Conservation (phyloP, 495 filamentous ascomycete species). For the Trichoderma orchidacearum region DNA sequence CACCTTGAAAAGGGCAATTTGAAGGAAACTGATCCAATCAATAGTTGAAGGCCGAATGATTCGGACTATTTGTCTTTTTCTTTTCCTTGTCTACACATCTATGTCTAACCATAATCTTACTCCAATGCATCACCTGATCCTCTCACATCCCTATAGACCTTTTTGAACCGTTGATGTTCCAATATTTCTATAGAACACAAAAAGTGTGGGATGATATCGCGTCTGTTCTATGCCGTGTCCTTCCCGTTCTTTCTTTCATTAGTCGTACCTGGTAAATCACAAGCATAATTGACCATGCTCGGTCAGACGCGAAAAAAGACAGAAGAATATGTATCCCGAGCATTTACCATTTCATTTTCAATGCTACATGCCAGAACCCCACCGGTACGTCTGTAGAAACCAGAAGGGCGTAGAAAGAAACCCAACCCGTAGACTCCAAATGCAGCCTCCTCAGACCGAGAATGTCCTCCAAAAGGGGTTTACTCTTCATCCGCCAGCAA, state of each 20-base stretch:
- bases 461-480: constrained; percentile 18
- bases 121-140: too few relatives aligned
- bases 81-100: background rate
- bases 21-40: constrained; percentile 42
- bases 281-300: background rate
- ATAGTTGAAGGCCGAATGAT: background rate
- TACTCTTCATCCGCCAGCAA: constrained; percentile 64
- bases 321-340: constrained; percentile 1
- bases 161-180: too few relatives aligned
- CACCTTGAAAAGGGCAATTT: constrained; percentile 43
- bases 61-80: background rate
- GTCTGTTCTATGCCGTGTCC: too few relatives aligned
- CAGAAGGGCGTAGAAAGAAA: constrained; percentile 33
- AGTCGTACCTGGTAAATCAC: background rate
- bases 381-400: constrained; percentile 21
- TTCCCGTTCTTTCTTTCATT: too few relatives aligned
- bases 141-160: too few relatives aligned
- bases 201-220: too few relatives aligned
- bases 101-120: too few relatives aligned
- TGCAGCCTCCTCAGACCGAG: constrained; percentile 34
- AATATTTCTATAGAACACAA: too few relatives aligned
- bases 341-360: constrained; percentile 13
- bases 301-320: background rate
- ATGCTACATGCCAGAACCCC: constrained; percentile 37
- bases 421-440: constrained; percentile 43